Evolutionary conservation across 228 moss, liverwort and hornwort genomes (phyloP), one percentile per base, ranked within the genome.

Genomic region (Sphagnum magellanicum): DNA sequence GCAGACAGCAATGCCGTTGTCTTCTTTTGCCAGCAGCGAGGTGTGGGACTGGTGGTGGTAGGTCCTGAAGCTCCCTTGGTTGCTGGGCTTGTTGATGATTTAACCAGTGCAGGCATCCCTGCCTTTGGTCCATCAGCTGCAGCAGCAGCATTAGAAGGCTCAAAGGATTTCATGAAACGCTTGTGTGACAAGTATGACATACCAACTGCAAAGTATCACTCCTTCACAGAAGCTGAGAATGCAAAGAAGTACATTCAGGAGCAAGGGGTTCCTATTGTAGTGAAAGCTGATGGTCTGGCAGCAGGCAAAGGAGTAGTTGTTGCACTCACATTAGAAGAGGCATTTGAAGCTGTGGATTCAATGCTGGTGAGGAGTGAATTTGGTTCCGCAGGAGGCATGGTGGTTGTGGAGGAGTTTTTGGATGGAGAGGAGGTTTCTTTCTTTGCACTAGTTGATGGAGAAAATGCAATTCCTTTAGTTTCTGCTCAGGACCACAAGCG

Each of bases 401-500:
- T 96, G 10, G 82, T 96, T 60, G 86, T 96, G 67, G 92, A 92
- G 70, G 95, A 96, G 71, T 92, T 91, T 78, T 82, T 92, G 48
- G 95, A 96, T 4, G 92, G 95, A 7, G 95, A 96, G 76, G 92
- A 92, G 79, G 92, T 85, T 8, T 96, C 92, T 7, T 96, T 91
- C 61, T 96, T 96, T 70, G 92, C 95, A 4, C 66, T 96, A 17
- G 95, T 96, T 12, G 95, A 92, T 46, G 95, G 95, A 4, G 83
- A 83, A 71, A 81, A 81, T 58, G 92, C 92, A 0, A 64, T 91
- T 16, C 83, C 92, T 10, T 69, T 96, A 71, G 92, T 86, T 5
- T 96, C 95, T 48, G 95, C 92, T 8, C 95, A 96, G 71, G 95
- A 96, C 65, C 92, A 96, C 75, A 96, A 96, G 77, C 83, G 92